Base-by-base conservation (phyloP, 2,329 filamentous ascomycete genomes). In the Aspergillus candidus region DNA sequence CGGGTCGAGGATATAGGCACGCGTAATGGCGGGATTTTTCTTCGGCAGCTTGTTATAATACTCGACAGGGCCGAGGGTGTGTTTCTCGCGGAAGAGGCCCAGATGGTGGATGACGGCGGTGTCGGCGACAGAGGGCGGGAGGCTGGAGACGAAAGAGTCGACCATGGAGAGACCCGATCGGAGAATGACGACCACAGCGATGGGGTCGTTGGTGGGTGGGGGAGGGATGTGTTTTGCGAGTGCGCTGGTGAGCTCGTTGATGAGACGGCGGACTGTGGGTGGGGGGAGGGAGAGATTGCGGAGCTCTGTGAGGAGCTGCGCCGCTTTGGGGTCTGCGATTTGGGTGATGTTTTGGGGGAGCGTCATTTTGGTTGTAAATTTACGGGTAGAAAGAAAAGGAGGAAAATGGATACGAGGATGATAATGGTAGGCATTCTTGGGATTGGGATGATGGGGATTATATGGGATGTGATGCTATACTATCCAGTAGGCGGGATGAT, bases 101-200 rank as follows among this genome's bases (percentile, higher is more conserved):
- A 61, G 50, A 40, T 61, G 59, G 35, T 61, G 59, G 40, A 49
- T 54, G 11, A 55, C 53, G 12, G 50, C 50, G 14, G 62, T 52
- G 0, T 57, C 53, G 14, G 60, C 55, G 43, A 56, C 32, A 50
- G 53, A 41, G 56, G 48, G 34, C 42, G 50, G 40, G 47, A 57
- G 27, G 11, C 38, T 47, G 12, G 46, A 41, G 17, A 66, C 37
- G 45, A 69, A 68, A 2, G 63, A 47, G 32, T 70, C 67, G 17
- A 56, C 57, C 67, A 70, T 70, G 27, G 62, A 55, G 5, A 70
- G 48, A 2, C 67, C 67, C 4, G 67, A 68, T 11, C 67, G 66
- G 22, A 55, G 44, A 11, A 55, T 41, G 2, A 53, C 48, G 15
- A 66, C 51, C 10, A 66, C 44, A 12, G 62, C 63, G 17, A 66